phyloP scores from a whole-genome alignment of 129 eudicot species.

The sunflower (Helianthus annuus) region HanXRQr2.0-SUNRISE NC_035448.2:164569397-164569896 shows the following conservation, averaged over 20 bases:
- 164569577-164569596: slow-evolving; percentile 12
- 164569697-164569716: slow-evolving; percentile 44
- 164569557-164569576: slow-evolving; percentile 4
- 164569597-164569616: background rate
- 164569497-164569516: slow-evolving; percentile 26
- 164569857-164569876: slow-evolving; percentile 34
- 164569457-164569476: slow-evolving; percentile 4
- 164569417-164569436: background rate
- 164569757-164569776: slow-evolving; percentile 42
- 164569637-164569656: slow-evolving; percentile 8
- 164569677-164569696: slow-evolving; percentile 47
- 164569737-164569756: slow-evolving; percentile 42
- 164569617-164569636: slow-evolving; percentile 13
- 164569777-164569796: slow-evolving; percentile 41
- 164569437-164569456: slow-evolving; percentile 9
- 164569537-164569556: background rate
- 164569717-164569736: slow-evolving; percentile 45
- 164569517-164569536: slow-evolving; percentile 1
- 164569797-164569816: slow-evolving; percentile 42
- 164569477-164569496: background rate
- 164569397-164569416: slow-evolving; percentile 8
- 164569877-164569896: slow-evolving; percentile 10
- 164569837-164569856: slow-evolving; percentile 41
- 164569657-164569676: slow-evolving; percentile 14
- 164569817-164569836: slow-evolving; percentile 43